Base-by-base conservation (phyloP, 2,329 filamentous ascomycete species). In the Diaporthe vexans region DNA sequence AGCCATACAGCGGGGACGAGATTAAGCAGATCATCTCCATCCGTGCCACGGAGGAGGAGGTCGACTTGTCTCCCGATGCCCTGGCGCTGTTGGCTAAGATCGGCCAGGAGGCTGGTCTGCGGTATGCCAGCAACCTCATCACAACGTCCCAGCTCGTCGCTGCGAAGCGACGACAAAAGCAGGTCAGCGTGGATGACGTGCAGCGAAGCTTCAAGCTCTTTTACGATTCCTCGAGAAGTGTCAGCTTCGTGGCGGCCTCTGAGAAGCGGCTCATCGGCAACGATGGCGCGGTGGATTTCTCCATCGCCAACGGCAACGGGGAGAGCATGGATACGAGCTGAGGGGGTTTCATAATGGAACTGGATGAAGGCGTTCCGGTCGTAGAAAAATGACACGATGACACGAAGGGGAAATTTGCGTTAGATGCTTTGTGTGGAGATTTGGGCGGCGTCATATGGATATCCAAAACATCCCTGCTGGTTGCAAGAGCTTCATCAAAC, bases 121-220 rank as follows among this genome's bases (percentile, higher is more conserved):
- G 97, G 78, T 99, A 99, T 82, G 96, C 95, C n/a, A 97, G 95
- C 86, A 98, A 99, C 82, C 92, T 99, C 73, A 98, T 99, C 84
- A 97, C 94, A 29, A 98, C 97, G 1, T 97, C 95, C 7, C 94
- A 97, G 83, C 90, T 99, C 58, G 89, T 98, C 67, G 92, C 91
- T 76, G 92, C 94, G 80, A 98, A 98, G 89, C 91, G 95, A 77
- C 93, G 92, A 80, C 93, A 93, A 21, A 94, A 94, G 83, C 93
- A 96, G 80, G 94, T 99, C 63, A 91, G 90, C 73, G 90, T 98
- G 74, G 91, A 94, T 73, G 97, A 99, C 81, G 95, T 99, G 17
- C 94, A 98, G 86, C 91, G 96, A 78, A 97, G 95, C 85, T 99
- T 96, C 88, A 90, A 93, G 81, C 90, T 99, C 65, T 99, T 99